Conservation (phyloP, 2,329 filamentous ascomycete genomes). For the Whalleya microplaca region DNA sequence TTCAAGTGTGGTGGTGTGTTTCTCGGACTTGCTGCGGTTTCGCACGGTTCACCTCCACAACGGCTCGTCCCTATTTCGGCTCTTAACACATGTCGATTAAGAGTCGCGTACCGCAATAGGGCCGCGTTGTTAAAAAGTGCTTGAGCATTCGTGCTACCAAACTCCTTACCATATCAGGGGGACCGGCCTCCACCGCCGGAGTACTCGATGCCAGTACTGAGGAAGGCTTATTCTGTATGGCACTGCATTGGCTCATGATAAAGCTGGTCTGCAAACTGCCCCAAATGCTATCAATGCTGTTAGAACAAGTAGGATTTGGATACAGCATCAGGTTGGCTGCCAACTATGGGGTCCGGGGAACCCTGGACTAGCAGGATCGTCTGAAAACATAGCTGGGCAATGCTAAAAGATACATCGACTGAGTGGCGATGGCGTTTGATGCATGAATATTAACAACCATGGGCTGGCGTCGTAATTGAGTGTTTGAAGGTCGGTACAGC, state of each 20-base stretch:
- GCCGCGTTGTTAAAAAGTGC: conserved; percentile 14
- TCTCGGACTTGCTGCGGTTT: conserved; percentile 6
- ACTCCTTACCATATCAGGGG: background rate
- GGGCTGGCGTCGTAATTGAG: background rate
- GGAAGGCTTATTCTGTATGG: background rate
- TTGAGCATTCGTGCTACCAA: background rate
- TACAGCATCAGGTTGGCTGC: no score
- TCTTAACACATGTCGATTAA: conserved; percentile 22
- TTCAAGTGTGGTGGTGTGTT: conserved; percentile 4
- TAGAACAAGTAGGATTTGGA: background rate
- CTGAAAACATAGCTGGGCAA: background rate
- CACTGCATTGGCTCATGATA: background rate
- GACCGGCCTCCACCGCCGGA: background rate
- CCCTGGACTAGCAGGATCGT: no score
- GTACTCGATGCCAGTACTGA: background rate
- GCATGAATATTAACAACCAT: background rate
- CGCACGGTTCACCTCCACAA: conserved; percentile 9
- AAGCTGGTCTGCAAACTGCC: background rate
- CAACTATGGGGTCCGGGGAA: no score
- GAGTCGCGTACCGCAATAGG: conserved; percentile 7
- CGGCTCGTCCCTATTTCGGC: conserved; percentile 30
- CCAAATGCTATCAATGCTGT: background rate
- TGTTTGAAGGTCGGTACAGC: background rate
- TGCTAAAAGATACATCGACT: background rate
- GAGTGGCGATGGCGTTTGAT: background rate